A percentile compares a stretch with the other conserved stretches of the same genome.
phyloP scores from a whole-genome alignment of 2,329 filamentous ascomycete genomes.

The Xylariales sp. region DNA sequence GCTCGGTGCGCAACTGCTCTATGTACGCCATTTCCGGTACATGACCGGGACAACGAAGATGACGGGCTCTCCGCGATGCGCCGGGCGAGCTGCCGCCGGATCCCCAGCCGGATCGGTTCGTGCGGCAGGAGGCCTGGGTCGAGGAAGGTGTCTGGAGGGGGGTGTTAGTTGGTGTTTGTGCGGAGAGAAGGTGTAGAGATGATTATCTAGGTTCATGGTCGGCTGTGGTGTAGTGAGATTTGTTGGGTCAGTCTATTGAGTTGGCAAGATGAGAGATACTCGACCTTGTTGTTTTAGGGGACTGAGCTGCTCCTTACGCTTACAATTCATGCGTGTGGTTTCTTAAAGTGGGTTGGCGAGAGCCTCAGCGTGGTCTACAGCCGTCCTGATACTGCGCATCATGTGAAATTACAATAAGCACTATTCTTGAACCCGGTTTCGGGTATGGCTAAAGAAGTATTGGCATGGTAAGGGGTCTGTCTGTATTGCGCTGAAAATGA shows the following conservation, averaged over 20 bases:
- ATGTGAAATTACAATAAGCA: not conserved
- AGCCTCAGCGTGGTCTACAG: too few species aligned
- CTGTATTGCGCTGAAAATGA: too few species aligned
- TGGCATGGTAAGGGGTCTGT: too few species aligned
- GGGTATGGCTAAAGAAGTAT: too few species aligned
- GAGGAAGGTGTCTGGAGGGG: slow-evolving; percentile 47
- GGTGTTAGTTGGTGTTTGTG: not conserved
- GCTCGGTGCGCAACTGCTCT: slow-evolving; percentile 49
- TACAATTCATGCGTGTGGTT: not conserved
- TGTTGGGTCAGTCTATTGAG: too few species aligned
- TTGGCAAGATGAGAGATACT: too few species aligned
- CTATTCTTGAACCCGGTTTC: not conserved
- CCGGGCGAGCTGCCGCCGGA: slow-evolving; percentile 60
- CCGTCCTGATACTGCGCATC: too few species aligned
- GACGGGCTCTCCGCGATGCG: slow-evolving; percentile 52
- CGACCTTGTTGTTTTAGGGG: too few species aligned
- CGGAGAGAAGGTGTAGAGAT: not conserved
- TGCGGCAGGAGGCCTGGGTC: slow-evolving; percentile 63
- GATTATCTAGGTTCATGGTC: not conserved
- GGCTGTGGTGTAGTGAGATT: not conserved
- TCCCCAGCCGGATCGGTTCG: slow-evolving; percentile 58
- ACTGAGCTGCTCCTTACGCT: too few species aligned
- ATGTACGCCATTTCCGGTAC: slow-evolving; percentile 61
- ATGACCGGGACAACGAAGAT: slow-evolving; percentile 49
- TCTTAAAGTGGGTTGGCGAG: not conserved